Percentiles rank a stretch among this genome's conserved stretches.
Evolutionary conservation across 1,284 basidiomycete species (phyloP).

Genomic region (Trichosporon inkin): DNA sequence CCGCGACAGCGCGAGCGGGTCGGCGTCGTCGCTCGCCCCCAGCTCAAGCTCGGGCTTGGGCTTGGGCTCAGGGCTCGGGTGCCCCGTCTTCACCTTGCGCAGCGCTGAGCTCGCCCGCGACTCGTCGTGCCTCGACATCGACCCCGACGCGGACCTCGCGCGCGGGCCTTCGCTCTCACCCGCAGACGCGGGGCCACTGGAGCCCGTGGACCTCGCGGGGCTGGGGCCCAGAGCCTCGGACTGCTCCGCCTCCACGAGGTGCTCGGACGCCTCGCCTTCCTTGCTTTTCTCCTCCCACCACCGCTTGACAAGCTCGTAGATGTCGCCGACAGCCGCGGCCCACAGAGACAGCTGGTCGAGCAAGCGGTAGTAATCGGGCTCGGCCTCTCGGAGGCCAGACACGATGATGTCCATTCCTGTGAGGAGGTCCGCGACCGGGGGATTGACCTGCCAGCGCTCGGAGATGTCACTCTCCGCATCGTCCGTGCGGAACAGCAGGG

Average conservation of each 20-base stretch:
- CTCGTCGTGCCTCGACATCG: not conserved
- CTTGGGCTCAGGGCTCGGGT: not conserved
- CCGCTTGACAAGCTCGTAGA: not conserved
- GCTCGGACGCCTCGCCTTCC: not conserved
- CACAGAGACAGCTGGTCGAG: slow-evolving; percentile 6
- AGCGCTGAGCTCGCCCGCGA: not conserved
- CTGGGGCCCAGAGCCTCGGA: no score
- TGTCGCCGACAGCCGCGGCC: not conserved
- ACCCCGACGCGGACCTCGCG: not conserved
- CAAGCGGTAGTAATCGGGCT: slow-evolving; percentile 1
- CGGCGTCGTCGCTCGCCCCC: not conserved
- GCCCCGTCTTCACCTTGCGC: not conserved
- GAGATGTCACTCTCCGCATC: not conserved
- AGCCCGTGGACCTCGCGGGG: not conserved
- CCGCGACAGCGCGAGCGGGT: not conserved
- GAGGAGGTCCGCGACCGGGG: not conserved
- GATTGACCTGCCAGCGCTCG: not conserved
- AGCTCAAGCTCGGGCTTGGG: no score
- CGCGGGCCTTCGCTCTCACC: not conserved
- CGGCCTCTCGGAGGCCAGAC: not conserved
- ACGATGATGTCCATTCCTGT: not conserved
- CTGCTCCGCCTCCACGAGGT: not conserved
- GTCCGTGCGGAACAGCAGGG: not conserved
- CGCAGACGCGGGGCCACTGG: no score
- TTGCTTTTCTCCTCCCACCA: not conserved